phyloP scores from a whole-genome alignment of 495 filamentous ascomycete species.

The Barbatosphaeria neglecta region DNA sequence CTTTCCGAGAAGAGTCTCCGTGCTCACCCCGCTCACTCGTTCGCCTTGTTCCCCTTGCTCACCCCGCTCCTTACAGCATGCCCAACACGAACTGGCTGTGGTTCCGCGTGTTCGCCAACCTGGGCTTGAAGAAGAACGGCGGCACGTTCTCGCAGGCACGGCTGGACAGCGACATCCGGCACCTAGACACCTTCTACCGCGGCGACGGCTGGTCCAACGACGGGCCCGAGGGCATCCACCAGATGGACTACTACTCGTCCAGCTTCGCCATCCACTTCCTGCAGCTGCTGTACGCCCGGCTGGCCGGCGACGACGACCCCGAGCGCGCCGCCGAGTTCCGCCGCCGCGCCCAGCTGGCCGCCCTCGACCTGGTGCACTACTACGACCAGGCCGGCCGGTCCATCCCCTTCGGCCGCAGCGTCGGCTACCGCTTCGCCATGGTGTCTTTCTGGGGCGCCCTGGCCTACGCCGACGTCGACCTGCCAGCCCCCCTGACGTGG shows the following conservation, averaged over 20 bases:
- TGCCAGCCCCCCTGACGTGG: constrained; percentile 59
- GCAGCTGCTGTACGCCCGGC: constrained; percentile 63
- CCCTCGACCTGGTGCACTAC: constrained; percentile 63
- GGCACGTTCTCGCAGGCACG: constrained; percentile 53
- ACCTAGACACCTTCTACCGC: constrained; percentile 68
- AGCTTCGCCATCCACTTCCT: constrained; percentile 71
- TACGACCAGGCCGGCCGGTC: constrained; percentile 52
- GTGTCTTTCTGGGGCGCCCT: constrained; percentile 70
- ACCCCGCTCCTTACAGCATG: constrained; percentile 24
- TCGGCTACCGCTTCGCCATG: constrained; percentile 75
- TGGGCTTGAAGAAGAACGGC: constrained; percentile 60
- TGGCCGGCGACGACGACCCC: constrained; percentile 58
- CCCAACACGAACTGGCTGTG: constrained; percentile 57
- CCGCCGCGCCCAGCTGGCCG: constrained; percentile 50
- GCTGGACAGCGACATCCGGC: constrained; percentile 61
- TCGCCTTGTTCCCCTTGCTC: not conserved
- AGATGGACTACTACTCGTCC: constrained; percentile 77
- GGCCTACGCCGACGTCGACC: constrained; percentile 61
- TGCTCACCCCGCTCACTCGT: not conserved
- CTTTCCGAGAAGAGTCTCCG: too few species aligned
- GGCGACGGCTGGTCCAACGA: constrained; percentile 74
- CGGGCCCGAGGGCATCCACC: constrained; percentile 61
- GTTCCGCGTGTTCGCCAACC: constrained; percentile 75
- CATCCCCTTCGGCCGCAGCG: constrained; percentile 64
- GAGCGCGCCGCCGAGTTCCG: constrained; percentile 57